Conservation (phyloP, 2,329 filamentous ascomycete genomes). For the Atkinsonella texensis region DNA sequence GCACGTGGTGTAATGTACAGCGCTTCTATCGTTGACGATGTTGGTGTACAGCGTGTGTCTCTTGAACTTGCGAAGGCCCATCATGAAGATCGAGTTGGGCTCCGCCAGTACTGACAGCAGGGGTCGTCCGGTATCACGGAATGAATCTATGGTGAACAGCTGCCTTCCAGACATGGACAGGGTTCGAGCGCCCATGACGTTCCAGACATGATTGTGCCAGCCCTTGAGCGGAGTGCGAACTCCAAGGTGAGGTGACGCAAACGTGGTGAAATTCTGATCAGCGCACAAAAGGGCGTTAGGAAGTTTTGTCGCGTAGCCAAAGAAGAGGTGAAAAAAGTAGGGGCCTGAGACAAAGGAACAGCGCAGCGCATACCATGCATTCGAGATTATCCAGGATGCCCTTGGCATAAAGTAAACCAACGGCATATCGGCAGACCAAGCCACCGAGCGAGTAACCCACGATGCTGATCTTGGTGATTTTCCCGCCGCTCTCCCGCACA, state of each 20-base stretch:
- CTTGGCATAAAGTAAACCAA: slow-evolving; percentile 71
- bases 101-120: slow-evolving; percentile 74
- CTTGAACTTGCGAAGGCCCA: slow-evolving; percentile 63
- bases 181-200: slow-evolving; percentile 70
- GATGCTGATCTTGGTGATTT: slow-evolving; percentile 72
- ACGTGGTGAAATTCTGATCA: slow-evolving; percentile 74
- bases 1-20: slow-evolving; percentile 70
- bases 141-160: slow-evolving; percentile 76
- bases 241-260: slow-evolving; percentile 76
- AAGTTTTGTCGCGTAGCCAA: not conserved
- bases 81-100: slow-evolving; percentile 73
- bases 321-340: not conserved
- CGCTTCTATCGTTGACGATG: slow-evolving; percentile 72
- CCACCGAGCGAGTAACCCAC: slow-evolving; percentile 86
- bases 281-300: not conserved
- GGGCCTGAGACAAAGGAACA: not conserved
- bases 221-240: slow-evolving; percentile 58
- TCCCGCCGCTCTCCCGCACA: slow-evolving; percentile 49
- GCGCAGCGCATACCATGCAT: slow-evolving; percentile 47
- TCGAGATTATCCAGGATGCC: slow-evolving; percentile 68
- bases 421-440: slow-evolving; percentile 72
- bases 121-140: slow-evolving; percentile 71
- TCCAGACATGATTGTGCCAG: slow-evolving; percentile 58
- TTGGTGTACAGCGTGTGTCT: slow-evolving; percentile 74
- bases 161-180: slow-evolving; percentile 77